phyloP scores from a whole-genome alignment of 129 eudicot species.

The Sambucus nigra region DNA sequence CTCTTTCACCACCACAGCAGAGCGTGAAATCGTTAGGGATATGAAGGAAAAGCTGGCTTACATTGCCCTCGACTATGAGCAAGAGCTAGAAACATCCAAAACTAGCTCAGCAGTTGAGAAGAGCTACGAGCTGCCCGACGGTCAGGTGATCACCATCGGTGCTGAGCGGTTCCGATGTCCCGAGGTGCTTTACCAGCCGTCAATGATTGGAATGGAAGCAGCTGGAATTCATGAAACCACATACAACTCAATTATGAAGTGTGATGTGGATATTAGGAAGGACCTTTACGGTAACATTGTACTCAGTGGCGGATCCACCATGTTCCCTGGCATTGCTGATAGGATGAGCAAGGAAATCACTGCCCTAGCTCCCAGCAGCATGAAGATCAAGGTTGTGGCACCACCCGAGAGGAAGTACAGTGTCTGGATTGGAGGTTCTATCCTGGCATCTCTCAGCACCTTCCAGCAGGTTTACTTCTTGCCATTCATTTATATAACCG shows the following conservation, averaged over 20 bases:
- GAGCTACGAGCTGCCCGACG: slow-evolving; percentile 49
- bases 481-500: too few relatives aligned
- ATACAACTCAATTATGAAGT: slow-evolving; percentile 43
- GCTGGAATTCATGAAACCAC: slow-evolving; percentile 51
- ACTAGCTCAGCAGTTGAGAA: slow-evolving; percentile 52
- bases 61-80: slow-evolving; percentile 53
- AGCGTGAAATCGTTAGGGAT: slow-evolving; percentile 60
- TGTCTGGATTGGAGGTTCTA: slow-evolving; percentile 59
- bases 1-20: slow-evolving; percentile 46
- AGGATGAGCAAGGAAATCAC: slow-evolving; percentile 63
- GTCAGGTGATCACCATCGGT: slow-evolving; percentile 53
- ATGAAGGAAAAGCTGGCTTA: slow-evolving; percentile 53
- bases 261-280: slow-evolving; percentile 52
- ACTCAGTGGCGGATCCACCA: slow-evolving; percentile 48
- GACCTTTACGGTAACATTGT: slow-evolving; percentile 51
- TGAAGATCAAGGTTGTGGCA: slow-evolving; percentile 54
- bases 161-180: slow-evolving; percentile 53
- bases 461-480: slow-evolving; percentile 39
- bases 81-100: slow-evolving; percentile 49
- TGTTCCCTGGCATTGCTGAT: slow-evolving; percentile 51
- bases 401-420: slow-evolving; percentile 57
- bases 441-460: slow-evolving; percentile 53
- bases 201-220: slow-evolving; percentile 51
- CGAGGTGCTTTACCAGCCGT: slow-evolving; percentile 64
- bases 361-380: slow-evolving; percentile 54